phyloP scores from a whole-genome alignment of 2,329 filamentous ascomycete genomes.

The Leptoxyphium fumago region DNA sequence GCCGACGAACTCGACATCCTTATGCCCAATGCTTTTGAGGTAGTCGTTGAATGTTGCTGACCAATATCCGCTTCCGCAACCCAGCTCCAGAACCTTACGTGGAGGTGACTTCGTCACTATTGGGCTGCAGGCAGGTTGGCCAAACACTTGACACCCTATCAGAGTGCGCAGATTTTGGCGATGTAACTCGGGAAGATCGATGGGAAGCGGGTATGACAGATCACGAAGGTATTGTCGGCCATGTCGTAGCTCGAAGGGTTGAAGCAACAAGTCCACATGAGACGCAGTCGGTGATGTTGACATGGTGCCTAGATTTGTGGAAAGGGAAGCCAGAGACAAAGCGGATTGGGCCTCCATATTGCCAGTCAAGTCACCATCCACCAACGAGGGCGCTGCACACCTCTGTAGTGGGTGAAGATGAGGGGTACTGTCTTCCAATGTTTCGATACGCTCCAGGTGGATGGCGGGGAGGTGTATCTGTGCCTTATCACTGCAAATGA shows the following conservation, averaged over 20 bases:
- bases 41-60: slow-evolving; percentile 74
- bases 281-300: neutral
- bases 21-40: slow-evolving; percentile 53
- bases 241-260: slow-evolving; percentile 51
- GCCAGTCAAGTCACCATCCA: neutral
- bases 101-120: slow-evolving; percentile 53
- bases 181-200: slow-evolving; percentile 75
- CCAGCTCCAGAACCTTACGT: slow-evolving; percentile 66
- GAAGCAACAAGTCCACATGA: slow-evolving; percentile 2
- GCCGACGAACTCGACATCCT: slow-evolving; percentile 62
- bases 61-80: slow-evolving; percentile 82
- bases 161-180: slow-evolving; percentile 74
- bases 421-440: neutral
- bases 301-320: neutral
- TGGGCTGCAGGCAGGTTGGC: slow-evolving; percentile 62
- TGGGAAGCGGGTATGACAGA: slow-evolving; percentile 69
- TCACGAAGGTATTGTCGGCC: slow-evolving; percentile 75
- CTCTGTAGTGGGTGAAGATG: neutral
- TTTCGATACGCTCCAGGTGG: neutral
- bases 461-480: neutral
- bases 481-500: too few species aligned
- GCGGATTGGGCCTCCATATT: neutral
- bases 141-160: slow-evolving; percentile 66
- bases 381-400: neutral
- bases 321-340: neutral